Conservation (phyloP, 768 basidiomycete genomes). For the Tylopilus balloui region DNA sequence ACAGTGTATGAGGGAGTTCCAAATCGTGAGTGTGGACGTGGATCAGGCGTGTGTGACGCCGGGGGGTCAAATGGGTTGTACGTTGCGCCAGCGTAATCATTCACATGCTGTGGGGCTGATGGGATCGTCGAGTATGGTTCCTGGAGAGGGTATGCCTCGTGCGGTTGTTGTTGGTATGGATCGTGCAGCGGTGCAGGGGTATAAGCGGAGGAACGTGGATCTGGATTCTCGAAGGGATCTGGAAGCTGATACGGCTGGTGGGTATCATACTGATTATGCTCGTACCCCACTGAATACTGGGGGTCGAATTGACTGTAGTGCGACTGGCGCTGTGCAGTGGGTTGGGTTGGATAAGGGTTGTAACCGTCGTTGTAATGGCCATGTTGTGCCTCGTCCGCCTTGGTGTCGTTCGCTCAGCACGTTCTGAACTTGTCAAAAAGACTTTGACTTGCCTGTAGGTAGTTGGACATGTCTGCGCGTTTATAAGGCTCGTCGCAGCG, state of each 20-base stretch:
- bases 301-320: conserved; percentile 28
- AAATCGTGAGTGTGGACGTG: conserved; percentile 27
- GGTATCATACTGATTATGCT: conserved; percentile 31
- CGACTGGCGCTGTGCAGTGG: conserved; percentile 28
- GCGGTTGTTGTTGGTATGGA: conserved; percentile 19
- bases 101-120: conserved; percentile 18
- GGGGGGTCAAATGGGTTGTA: conserved; percentile 22
- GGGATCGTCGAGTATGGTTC: conserved; percentile 19
- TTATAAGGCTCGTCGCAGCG: conserved; percentile 1
- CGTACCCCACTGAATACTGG: conserved; percentile 31
- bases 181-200: conserved; percentile 17
- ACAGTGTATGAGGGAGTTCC: conserved; percentile 36
- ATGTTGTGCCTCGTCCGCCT: conserved; percentile 64
- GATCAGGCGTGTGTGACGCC: conserved; percentile 16
- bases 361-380: conserved; percentile 67
- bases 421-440: background rate
- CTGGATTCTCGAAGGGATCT: conserved; percentile 33
- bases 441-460: conserved; percentile 35
- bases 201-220: conserved; percentile 15
- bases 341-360: conserved; percentile 42
- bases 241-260: conserved; percentile 37
- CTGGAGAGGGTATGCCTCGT: conserved; percentile 17
- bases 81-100: conserved; percentile 13
- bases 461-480: conserved; percentile 36
- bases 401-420: conserved; percentile 3